phyloP scores from a whole-genome alignment of 768 basidiomycete species.

The Mycena olivaceomarginata region DNA sequence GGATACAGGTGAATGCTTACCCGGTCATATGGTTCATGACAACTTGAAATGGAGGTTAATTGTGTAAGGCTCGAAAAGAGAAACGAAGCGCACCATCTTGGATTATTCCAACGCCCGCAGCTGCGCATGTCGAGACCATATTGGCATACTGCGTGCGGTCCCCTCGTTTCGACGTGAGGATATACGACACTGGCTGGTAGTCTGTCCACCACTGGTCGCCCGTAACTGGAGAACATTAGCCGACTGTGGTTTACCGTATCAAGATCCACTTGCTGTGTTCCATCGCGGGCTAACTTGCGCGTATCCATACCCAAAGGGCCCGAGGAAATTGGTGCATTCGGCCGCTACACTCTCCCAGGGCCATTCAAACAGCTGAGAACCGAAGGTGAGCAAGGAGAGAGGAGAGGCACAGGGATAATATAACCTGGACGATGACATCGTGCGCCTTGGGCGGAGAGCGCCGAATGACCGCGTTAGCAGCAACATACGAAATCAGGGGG shows the following conservation, averaged over 20 bases:
- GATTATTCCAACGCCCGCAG: slow-evolving; percentile 57
- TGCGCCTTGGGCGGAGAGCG: slow-evolving; percentile 34
- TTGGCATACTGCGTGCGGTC: slow-evolving; percentile 58
- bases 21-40: slow-evolving; percentile 37
- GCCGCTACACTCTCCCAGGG: slow-evolving; percentile 57
- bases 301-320: slow-evolving; percentile 65
- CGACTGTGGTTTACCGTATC: slow-evolving; percentile 1
- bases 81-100: slow-evolving; percentile 48
- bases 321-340: slow-evolving; percentile 65
- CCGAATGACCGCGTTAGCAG: slow-evolving; percentile 33
- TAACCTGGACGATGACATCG: slow-evolving; percentile 36
- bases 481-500: slow-evolving; percentile 29
- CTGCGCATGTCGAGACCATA: slow-evolving; percentile 56
- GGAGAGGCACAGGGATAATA: slow-evolving; percentile 24
- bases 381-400: slow-evolving; percentile 24
- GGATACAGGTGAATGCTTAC: slow-evolving; percentile 19
- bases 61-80: slow-evolving; percentile 9
- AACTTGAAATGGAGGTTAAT: slow-evolving; percentile 32
- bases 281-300: slow-evolving; percentile 47
- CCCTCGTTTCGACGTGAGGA: slow-evolving; percentile 64
- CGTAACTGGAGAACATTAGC: slow-evolving; percentile 29
- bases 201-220: slow-evolving; percentile 70
- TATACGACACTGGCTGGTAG: slow-evolving; percentile 70
- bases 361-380: slow-evolving; percentile 43
- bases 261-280: slow-evolving; percentile 36